Evolutionary conservation across 2,329 filamentous ascomycete species (phyloP).

Genomic region (Beauveria varroae): DNA sequence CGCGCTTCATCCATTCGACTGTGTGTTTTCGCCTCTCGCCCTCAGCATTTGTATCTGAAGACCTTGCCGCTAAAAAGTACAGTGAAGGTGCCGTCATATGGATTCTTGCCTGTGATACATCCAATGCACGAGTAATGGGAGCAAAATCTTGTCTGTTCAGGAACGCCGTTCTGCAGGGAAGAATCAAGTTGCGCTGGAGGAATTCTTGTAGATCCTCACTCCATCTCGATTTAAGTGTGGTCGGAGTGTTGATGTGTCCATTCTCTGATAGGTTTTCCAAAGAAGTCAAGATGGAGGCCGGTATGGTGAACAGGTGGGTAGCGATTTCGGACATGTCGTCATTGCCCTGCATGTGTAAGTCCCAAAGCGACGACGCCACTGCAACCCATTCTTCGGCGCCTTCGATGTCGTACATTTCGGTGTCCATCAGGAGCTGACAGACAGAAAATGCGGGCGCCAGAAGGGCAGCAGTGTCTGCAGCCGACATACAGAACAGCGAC

Average conservation of each 20-base stretch:
- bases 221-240: conserved; percentile 30
- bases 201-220: conserved; percentile 38
- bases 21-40: conserved; percentile 26
- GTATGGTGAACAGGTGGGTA: conserved; percentile 34
- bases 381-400: conserved; percentile 40
- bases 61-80: conserved; percentile 33
- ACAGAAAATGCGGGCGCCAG: conserved; percentile 38
- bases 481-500: conserved; percentile 46
- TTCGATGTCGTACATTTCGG: conserved; percentile 24
- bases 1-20: conserved; percentile 30
- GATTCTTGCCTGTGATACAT: conserved; percentile 27
- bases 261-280: conserved; percentile 19
- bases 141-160: conserved; percentile 34
- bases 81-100: conserved; percentile 34
- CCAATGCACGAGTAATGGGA: conserved; percentile 33
- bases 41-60: conserved; percentile 18
- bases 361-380: conserved; percentile 41
- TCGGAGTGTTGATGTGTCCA: conserved; percentile 19
- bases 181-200: conserved; percentile 42
- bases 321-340: conserved; percentile 43
- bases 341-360: conserved; percentile 43
- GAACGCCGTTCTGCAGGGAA: conserved; percentile 42
- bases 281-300: conserved; percentile 29
- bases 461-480: conserved; percentile 38
- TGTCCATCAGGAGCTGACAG: conserved; percentile 33